Conservation (phyloP, 2,329 filamentous ascomycete species). For the Trichophyton equinum region DNA sequence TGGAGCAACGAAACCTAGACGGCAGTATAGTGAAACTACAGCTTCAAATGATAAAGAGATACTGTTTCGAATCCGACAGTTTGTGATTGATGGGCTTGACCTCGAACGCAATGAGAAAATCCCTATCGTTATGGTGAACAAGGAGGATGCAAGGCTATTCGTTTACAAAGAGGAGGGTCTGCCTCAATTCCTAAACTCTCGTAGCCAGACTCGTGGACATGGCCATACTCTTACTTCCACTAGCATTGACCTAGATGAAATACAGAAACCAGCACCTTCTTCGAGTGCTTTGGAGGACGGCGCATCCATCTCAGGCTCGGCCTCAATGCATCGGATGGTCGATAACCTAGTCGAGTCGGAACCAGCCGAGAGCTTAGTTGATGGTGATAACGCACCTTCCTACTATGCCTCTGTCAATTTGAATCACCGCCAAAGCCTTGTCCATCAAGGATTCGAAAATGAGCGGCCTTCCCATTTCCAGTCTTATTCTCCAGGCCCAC, state of each 20-base stretch:
- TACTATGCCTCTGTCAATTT: neutral
- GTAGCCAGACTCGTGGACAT: slow-evolving; percentile 18
- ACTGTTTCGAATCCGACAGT: slow-evolving; percentile 51
- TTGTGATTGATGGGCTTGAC: slow-evolving; percentile 49
- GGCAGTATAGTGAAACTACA: slow-evolving; percentile 39
- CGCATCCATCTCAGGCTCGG: slow-evolving; percentile 35
- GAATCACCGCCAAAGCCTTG: neutral
- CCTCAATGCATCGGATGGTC: slow-evolving; percentile 46
- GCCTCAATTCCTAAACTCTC: slow-evolving; percentile 37
- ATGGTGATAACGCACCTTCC: neutral
- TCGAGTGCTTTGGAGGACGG: slow-evolving; percentile 7
- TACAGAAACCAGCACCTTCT: slow-evolving; percentile 21
- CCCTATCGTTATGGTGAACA: slow-evolving; percentile 37
- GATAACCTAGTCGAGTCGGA: slow-evolving; percentile 41
- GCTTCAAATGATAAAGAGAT: slow-evolving; percentile 51
- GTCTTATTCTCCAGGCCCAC: slow-evolving; percentile 14
- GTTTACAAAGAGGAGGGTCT: slow-evolving; percentile 42
- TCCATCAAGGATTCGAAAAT: neutral
- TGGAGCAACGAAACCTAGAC: slow-evolving; percentile 39
- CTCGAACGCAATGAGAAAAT: slow-evolving; percentile 42
- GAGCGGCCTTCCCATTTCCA: neutral
- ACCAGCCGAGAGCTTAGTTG: slow-evolving; percentile 20
- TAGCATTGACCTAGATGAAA: slow-evolving; percentile 32
- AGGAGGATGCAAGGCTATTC: slow-evolving; percentile 35
- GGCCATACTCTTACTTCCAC: slow-evolving; percentile 29